phyloP scores from a whole-genome alignment of 2,329 filamentous ascomycete genomes.

The Lasiodiplodia sp. region DNA sequence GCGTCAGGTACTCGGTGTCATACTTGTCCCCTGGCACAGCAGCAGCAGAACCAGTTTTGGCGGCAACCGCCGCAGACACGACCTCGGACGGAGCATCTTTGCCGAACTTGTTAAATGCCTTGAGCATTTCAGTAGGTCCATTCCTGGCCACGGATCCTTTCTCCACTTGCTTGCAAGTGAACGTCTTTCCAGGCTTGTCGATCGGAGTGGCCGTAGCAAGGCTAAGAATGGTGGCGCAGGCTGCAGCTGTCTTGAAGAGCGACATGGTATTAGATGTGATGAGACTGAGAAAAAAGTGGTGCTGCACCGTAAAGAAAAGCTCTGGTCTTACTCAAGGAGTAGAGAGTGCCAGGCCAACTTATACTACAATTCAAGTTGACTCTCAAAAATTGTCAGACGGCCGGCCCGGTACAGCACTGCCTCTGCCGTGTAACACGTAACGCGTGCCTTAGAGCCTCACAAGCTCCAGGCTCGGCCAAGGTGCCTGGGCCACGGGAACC shows the following conservation, averaged over 20 bases:
- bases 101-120: slow-evolving; percentile 51
- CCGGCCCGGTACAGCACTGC: background rate
- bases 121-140: slow-evolving; percentile 48
- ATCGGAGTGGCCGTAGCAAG: slow-evolving; percentile 38
- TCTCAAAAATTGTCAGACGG: too few relatives aligned
- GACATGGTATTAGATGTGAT: slow-evolving; percentile 38
- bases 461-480: background rate
- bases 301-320: background rate
- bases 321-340: background rate
- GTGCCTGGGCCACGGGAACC: background rate
- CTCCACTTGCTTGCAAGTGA: slow-evolving; percentile 43
- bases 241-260: slow-evolving; percentile 42
- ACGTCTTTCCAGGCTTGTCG: slow-evolving; percentile 42
- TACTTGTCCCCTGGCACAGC: slow-evolving; percentile 51
- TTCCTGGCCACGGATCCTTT: slow-evolving; percentile 44
- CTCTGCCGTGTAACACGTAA: background rate
- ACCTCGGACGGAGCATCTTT: slow-evolving; percentile 41
- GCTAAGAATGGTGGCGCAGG: slow-evolving; percentile 40
- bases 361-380: background rate
- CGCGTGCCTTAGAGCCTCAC: background rate
- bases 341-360: background rate
- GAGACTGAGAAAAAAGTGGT: slow-evolving; percentile 20
- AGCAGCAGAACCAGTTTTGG: slow-evolving; percentile 47
- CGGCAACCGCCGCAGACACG: slow-evolving; percentile 42
- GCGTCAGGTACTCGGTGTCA: slow-evolving; percentile 52